Percentiles rank a stretch among this genome's conserved stretches.
Conservation (phyloP, 352 stramenopile species). For the Phytophthora melonis region DNA sequence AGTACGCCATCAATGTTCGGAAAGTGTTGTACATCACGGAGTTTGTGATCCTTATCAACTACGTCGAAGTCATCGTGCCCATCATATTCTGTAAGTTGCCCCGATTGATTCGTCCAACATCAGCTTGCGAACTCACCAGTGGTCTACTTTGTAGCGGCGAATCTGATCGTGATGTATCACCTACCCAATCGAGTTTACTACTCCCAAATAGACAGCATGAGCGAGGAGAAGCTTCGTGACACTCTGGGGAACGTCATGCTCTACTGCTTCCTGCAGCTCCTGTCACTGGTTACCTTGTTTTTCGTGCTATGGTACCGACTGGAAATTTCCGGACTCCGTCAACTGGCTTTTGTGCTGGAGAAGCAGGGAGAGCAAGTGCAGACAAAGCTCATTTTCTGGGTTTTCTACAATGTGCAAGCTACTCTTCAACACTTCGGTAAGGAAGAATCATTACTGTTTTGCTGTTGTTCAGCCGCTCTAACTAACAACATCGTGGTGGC, state of each 20-base stretch:
- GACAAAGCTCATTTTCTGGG: constrained; percentile 40
- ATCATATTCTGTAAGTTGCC: constrained; percentile 26
- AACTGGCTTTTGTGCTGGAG: constrained; percentile 49
- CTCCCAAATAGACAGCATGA: neutral
- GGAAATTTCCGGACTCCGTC: constrained; percentile 18
- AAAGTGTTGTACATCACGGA: constrained; percentile 28
- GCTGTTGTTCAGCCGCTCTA: neutral
- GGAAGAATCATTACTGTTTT: neutral
- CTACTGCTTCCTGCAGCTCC: constrained; percentile 13
- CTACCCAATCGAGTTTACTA: constrained; percentile 29
- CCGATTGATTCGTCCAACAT: neutral
- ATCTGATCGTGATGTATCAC: constrained; percentile 10
- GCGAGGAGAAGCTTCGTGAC: neutral
- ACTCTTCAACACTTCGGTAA: neutral
- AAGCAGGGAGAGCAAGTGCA: constrained; percentile 34
- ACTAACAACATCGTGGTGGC: neutral
- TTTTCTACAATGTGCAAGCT: constrained; percentile 38
- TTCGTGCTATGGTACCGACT: constrained; percentile 3
- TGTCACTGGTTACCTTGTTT: constrained; percentile 10
- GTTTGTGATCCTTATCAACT: constrained; percentile 31
- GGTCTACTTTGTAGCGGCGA: neutral
- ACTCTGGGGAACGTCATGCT: constrained; percentile 14
- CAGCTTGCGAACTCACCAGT: too few relatives aligned
- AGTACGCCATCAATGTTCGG: constrained; percentile 14
- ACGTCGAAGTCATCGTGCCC: constrained; percentile 32